Conservation (phyloP, 805 yeast genomes). For the Metschnikowia cubensis region DNA sequence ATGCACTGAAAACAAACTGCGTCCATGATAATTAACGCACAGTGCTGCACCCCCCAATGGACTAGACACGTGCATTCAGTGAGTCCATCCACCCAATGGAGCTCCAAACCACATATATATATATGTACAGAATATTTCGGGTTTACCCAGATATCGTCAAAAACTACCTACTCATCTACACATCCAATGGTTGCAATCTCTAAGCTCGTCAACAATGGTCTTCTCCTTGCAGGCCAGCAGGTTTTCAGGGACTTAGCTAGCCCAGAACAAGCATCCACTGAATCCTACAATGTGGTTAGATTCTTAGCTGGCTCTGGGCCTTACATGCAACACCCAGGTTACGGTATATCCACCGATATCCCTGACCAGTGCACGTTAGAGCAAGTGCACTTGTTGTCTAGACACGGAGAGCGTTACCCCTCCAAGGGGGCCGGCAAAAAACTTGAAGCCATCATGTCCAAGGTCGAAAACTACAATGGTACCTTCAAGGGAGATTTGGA, state of each 20-base stretch:
- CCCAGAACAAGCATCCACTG: slow-evolving; percentile 39
- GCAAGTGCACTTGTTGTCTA: slow-evolving; percentile 66
- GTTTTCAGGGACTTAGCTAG: slow-evolving; percentile 31
- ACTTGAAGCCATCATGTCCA: slow-evolving; percentile 24
- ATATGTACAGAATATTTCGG: neutral
- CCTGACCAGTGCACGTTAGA: slow-evolving; percentile 53
- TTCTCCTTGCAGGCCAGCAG: slow-evolving; percentile 25
- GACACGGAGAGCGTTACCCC: slow-evolving; percentile 79
- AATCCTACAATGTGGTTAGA: slow-evolving; percentile 46
- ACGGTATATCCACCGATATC: slow-evolving; percentile 46
- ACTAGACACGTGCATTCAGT: neutral
- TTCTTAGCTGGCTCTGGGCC: slow-evolving; percentile 59
- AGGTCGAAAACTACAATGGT: slow-evolving; percentile 24
- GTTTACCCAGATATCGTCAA: neutral
- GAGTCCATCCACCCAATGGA: neutral
- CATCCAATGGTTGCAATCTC: slow-evolving; percentile 12
- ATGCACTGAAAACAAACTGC: neutral
- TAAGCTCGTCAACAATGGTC: slow-evolving; percentile 27
- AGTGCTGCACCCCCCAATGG: neutral
- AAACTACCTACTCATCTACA: neutral
- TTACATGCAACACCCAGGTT: slow-evolving; percentile 47
- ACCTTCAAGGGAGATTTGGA: slow-evolving; percentile 46
- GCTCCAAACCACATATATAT: neutral
- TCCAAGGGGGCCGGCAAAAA: slow-evolving; percentile 26
- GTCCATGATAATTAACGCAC: neutral